Evolutionary conservation across 2,329 filamentous ascomycete genomes (phyloP), one percentile per base, ranked within the genome.

Genomic region (Lomentospora prolificans): DNA sequence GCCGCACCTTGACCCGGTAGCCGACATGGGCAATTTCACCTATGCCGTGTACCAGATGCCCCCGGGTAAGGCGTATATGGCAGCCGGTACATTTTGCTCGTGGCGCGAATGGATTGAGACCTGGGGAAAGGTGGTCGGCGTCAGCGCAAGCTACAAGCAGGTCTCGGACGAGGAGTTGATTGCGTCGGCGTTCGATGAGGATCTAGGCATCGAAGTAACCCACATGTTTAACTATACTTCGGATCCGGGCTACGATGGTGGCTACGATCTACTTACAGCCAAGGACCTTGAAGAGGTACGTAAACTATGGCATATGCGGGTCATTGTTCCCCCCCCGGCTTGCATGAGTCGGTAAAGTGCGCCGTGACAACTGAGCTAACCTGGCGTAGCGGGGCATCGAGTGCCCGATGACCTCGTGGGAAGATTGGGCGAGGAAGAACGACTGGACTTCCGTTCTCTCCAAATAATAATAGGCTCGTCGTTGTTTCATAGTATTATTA

Each of bases 11-110:
- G 70, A 72, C 14, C 73, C 77, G 3, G 70, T 70, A n/a, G 63
- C 64, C 2, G 76, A 80, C 58, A 70, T 71, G 63, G 75, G 76
- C 0, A 72, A 67, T 59, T 76, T 78, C 52, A 69, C 71, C 12
- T 76, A 75, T 51, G 76, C 74, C 10, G 73, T 79, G 1, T 70
- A 68, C 48, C 70, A 77, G 58, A 75, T 77, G 72, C 71, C 74
- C 0, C 69, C 75, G 0, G 75, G 75, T 1, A 74, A 74, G 50
- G 63, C 65, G 1, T 79, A 78, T 60, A 76, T 79, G 69, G 75
- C 75, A 0, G 73, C 66, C 28, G 75, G 75, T 2, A 69, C 72
- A 3, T 68, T 64, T 3, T 74, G 71, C 61, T 76, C 66, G 27
- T 78, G 75, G 73, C 58, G 67, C 3, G 73, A 78, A 6, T 78